Conservation (phyloP, 2,329 filamentous ascomycete species). For the Aphanocladium album region DNA sequence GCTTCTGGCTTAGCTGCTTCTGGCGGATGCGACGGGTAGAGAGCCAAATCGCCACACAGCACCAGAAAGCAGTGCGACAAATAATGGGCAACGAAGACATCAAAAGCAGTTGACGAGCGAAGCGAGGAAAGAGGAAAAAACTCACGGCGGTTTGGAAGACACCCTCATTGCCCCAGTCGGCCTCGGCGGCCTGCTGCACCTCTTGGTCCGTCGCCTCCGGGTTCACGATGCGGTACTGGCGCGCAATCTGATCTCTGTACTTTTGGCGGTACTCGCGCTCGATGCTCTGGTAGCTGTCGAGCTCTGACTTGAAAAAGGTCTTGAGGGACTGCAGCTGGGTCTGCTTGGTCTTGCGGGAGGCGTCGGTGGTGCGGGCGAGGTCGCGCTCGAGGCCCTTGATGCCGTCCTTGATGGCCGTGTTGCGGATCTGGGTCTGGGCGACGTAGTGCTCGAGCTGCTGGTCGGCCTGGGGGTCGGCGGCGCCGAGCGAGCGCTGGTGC, state of each 20-base stretch:
- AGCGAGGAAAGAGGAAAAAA: neutral
- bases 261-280: conserved; percentile 66
- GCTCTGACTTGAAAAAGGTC: conserved; percentile 65
- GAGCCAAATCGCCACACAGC: neutral
- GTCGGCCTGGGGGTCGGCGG: conserved; percentile 52
- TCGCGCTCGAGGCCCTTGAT: conserved; percentile 73
- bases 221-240: conserved; percentile 78
- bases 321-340: conserved; percentile 66
- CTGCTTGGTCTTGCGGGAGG: conserved; percentile 60
- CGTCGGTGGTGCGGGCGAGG: conserved; percentile 56
- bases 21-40: neutral
- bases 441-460: conserved; percentile 62
- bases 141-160: conserved; percentile 78
- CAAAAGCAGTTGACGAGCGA: neutral
- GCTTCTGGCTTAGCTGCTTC: neutral
- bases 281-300: conserved; percentile 65
- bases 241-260: conserved; percentile 72
- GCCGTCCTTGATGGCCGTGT: conserved; percentile 71
- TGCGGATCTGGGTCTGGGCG: conserved; percentile 65
- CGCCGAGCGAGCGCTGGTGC: conserved; percentile 67
- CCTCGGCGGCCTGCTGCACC: conserved; percentile 61
- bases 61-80: neutral
- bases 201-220: conserved; percentile 72
- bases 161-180: conserved; percentile 72
- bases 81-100: neutral